These are phyloP conservation scores for Exophiala lecanii-corni DNA, from an alignment of 2,329 filamentous ascomycete genomes.

Conservation along the genomic window DNA sequence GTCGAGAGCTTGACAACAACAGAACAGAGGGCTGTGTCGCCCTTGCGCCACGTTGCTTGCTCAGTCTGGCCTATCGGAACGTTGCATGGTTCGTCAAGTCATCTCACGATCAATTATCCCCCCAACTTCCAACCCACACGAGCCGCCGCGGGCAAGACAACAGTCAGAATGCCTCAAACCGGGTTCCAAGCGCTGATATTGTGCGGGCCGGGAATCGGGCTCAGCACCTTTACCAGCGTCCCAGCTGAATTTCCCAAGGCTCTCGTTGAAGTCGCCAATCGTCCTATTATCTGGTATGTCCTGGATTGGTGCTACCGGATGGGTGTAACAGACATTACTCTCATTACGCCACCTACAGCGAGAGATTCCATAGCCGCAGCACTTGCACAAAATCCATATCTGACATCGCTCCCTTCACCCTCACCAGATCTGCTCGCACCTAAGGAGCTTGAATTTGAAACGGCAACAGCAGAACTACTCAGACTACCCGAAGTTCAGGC, in stretches of 20 bases:
- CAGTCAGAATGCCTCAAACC: slow-evolving; percentile 28
- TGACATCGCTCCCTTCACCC: slow-evolving; percentile 46
- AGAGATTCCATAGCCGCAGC: slow-evolving; percentile 42
- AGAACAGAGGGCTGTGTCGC: slow-evolving; percentile 14
- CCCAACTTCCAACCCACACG: neutral
- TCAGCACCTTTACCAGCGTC: slow-evolving; percentile 48
- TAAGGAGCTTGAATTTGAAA: slow-evolving; percentile 70
- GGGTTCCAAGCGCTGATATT: slow-evolving; percentile 48
- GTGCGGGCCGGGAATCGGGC: slow-evolving; percentile 45
- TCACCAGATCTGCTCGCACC: slow-evolving; percentile 69
- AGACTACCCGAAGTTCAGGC: slow-evolving; percentile 74
- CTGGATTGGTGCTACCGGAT: slow-evolving; percentile 47
- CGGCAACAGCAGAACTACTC: slow-evolving; percentile 83
- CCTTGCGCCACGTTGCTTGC: slow-evolving; percentile 23
- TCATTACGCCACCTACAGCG: slow-evolving; percentile 44
- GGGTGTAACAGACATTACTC: slow-evolving; percentile 45
- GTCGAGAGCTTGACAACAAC: neutral
- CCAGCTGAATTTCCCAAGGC: slow-evolving; percentile 47
- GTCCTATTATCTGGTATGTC: slow-evolving; percentile 48
- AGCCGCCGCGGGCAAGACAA: slow-evolving; percentile 1
- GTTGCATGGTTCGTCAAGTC: slow-evolving; percentile 18
- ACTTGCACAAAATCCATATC: slow-evolving; percentile 46
- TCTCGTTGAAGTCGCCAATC: slow-evolving; percentile 46
- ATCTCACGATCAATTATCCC: slow-evolving; percentile 2
- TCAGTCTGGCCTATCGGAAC: slow-evolving; percentile 9